These are phyloP conservation scores for Pichia cabralensis DNA, from an alignment of 805 yeast genomes.

Conservation along the genomic window DNA sequence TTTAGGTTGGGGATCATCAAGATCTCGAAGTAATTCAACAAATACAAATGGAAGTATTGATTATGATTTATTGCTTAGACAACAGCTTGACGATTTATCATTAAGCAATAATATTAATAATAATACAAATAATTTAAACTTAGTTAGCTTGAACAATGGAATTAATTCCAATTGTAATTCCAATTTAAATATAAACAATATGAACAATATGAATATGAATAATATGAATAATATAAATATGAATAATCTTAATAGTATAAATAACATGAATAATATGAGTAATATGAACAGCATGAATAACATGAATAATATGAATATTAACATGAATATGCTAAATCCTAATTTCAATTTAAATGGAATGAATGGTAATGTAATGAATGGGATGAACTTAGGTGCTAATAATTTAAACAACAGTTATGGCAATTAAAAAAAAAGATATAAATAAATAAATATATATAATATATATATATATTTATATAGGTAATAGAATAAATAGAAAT, in stretches of 20 bases:
- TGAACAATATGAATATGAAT: neutral
- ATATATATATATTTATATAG: no score
- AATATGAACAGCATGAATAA: neutral
- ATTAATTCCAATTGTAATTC: slow-evolving; percentile 11
- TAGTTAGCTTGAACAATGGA: no score
- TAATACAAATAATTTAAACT: no score
- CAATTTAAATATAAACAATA: neutral
- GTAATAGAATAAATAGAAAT: no score
- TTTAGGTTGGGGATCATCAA: no score
- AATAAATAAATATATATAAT: no score
- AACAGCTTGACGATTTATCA: slow-evolving; percentile 23
- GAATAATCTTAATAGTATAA: neutral
- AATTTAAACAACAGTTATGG: neutral
- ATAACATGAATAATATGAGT: neutral
- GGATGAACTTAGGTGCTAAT: neutral
- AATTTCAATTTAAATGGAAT: neutral
- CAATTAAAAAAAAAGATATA: no score
- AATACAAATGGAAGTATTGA: slow-evolving; percentile 12
- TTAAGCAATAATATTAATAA: no score
- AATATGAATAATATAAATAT: neutral
- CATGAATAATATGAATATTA: no score
- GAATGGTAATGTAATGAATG: neutral
- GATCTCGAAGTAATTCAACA: slow-evolving; percentile 8
- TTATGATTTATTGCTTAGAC: slow-evolving; percentile 20
- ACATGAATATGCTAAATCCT: neutral